Evolutionary conservation across 306 rosid genomes (phyloP).

Genomic region (Notholithocarpus densiflorus): DNA sequence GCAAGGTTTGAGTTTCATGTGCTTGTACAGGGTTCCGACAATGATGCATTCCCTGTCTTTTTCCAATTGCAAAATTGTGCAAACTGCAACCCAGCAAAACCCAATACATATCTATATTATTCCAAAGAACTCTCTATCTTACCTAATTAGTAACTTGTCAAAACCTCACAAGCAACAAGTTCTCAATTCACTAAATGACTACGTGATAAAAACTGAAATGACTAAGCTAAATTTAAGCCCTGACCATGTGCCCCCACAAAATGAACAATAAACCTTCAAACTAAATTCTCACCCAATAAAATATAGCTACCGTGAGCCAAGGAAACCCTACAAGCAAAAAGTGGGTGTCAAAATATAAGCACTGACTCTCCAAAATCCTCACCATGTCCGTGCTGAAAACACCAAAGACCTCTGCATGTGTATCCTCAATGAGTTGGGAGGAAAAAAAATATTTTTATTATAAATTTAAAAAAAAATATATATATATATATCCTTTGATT

Average conservation of each 20-base stretch:
- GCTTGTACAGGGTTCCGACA: slow-evolving; percentile 86
- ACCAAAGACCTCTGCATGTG: too few relatives aligned
- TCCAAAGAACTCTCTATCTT: not conserved
- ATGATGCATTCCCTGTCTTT: slow-evolving; percentile 77
- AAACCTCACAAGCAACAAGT: not conserved
- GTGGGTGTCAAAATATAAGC: not conserved
- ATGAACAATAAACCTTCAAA: not conserved
- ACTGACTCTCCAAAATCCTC: too few relatives aligned
- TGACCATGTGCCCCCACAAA: not conserved
- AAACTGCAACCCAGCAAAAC: slow-evolving; percentile 46
- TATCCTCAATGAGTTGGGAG: too few relatives aligned
- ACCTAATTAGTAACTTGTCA: not conserved
- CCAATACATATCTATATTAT: not conserved
- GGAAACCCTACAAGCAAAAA: not conserved
- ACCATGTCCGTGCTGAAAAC: too few relatives aligned
- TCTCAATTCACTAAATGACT: not conserved
- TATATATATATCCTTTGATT: too few relatives aligned
- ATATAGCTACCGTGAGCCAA: not conserved
- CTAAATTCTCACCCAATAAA: not conserved
- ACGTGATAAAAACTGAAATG: not conserved
- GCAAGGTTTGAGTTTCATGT: slow-evolving; percentile 92
- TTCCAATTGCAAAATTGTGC: slow-evolving; percentile 71
- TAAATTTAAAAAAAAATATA: too few relatives aligned
- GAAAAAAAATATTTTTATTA: too few relatives aligned
- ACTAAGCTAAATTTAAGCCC: not conserved